A percentile compares a stretch with the other conserved stretches of the same genome.
Conservation (phyloP, 2,329 filamentous ascomycete species). For the Ascochyta lentis region DNA sequence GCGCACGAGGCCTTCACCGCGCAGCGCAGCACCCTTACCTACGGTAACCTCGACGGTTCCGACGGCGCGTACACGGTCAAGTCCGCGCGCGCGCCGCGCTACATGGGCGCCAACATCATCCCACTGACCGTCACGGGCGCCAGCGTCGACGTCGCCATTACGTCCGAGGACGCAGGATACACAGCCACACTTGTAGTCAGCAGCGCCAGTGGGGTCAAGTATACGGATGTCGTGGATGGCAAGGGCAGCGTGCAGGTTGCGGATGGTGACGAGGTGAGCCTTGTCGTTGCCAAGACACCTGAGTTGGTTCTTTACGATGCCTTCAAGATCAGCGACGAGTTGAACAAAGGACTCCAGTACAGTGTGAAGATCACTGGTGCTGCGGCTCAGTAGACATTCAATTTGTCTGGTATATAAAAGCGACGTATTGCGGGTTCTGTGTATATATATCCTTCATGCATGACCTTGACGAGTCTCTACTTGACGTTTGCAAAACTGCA, state of each 20-base stretch:
- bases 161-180: conserved; percentile 5
- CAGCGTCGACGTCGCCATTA: conserved; percentile 30
- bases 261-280: conserved; percentile 14
- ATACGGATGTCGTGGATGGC: conserved; percentile 21
- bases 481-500: too few species aligned
- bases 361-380: conserved; percentile 18
- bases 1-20: conserved; percentile 50
- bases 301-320: conserved; percentile 21
- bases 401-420: too few species aligned
- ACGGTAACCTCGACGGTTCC: conserved; percentile 50
- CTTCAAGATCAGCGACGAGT: conserved; percentile 13
- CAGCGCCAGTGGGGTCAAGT: conserved; percentile 10
- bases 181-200: conserved; percentile 20
- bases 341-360: conserved; percentile 21
- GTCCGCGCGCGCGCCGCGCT: conserved; percentile 51
- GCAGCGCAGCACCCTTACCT: conserved; percentile 49
- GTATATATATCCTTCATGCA: too few species aligned
- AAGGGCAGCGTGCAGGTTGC: conserved; percentile 8
- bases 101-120: conserved; percentile 60
- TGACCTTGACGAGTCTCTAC: too few species aligned
- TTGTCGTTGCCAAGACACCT: conserved; percentile 26
- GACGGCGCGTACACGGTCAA: conserved; percentile 53
- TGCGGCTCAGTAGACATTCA: conserved; percentile 1
- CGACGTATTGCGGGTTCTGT: too few species aligned
- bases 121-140: conserved; percentile 47